Percentiles rank a stretch among this genome's conserved stretches.
phyloP scores from a whole-genome alignment of 2,329 filamentous ascomycete species.

The Hypoxylon sp. region DNA sequence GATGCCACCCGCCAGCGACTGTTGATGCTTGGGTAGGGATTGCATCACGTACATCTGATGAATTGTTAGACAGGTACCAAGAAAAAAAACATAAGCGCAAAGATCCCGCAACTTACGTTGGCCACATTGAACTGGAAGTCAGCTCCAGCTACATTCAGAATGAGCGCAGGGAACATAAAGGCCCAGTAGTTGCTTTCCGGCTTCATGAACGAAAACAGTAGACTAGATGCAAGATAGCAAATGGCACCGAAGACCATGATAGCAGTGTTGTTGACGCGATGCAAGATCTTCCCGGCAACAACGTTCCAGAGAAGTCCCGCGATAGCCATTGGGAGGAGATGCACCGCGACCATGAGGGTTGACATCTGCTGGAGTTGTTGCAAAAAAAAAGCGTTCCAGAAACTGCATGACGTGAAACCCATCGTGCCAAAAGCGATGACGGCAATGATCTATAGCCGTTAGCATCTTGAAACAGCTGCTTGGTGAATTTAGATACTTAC shows the following conservation, averaged over 20 bases:
- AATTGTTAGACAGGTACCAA: slow-evolving; percentile 21
- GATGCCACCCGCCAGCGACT: slow-evolving; percentile 72
- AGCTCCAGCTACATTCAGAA: slow-evolving; percentile 70
- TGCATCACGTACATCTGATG: slow-evolving; percentile 74
- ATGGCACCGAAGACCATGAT: slow-evolving; percentile 60
- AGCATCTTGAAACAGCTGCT: slow-evolving; percentile 6
- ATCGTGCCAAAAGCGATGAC: slow-evolving; percentile 68
- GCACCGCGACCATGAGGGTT: slow-evolving; percentile 67
- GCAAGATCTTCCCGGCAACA: slow-evolving; percentile 67
- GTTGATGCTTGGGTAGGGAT: slow-evolving; percentile 67
- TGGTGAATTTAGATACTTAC: slow-evolving; percentile 50
- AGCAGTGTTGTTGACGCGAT: slow-evolving; percentile 70
- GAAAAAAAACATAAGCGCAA: neutral
- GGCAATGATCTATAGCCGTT: slow-evolving; percentile 56
- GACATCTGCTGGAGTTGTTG: slow-evolving; percentile 63
- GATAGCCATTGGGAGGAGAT: slow-evolving; percentile 71
- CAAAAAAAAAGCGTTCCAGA: slow-evolving; percentile 73
- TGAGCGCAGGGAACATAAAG: slow-evolving; percentile 68
- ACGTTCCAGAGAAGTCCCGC: slow-evolving; percentile 70
- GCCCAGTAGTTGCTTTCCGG: slow-evolving; percentile 69
- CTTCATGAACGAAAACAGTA: slow-evolving; percentile 66
- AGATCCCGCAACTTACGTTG: slow-evolving; percentile 66
- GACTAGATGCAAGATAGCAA: slow-evolving; percentile 51
- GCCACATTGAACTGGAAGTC: slow-evolving; percentile 76
- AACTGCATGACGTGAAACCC: slow-evolving; percentile 66